Evolutionary conservation across 2,329 filamentous ascomycete genomes (phyloP).

Genomic region (Alternaria viburni): DNA sequence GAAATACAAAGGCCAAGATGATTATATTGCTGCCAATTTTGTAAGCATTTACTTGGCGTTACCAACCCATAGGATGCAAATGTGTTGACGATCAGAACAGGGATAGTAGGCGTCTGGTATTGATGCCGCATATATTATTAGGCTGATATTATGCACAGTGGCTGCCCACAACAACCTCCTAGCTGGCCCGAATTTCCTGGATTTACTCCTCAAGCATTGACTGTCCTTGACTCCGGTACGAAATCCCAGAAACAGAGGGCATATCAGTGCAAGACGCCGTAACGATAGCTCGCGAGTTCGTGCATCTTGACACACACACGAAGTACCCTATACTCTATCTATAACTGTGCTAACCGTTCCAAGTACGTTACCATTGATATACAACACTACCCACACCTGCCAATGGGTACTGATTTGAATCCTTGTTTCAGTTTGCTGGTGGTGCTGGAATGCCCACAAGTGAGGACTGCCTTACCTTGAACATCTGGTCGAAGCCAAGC

Average conservation of each 20-base stretch:
- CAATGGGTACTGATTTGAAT: background rate
- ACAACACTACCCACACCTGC: background rate
- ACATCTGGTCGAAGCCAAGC: constrained; percentile 40
- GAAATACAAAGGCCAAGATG: constrained; percentile 10
- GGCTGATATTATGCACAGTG: constrained; percentile 16
- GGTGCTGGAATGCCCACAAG: constrained; percentile 24
- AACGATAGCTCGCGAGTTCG: background rate
- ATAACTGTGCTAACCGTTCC: background rate
- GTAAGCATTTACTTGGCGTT: constrained; percentile 5
- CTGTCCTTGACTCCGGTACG: constrained; percentile 14
- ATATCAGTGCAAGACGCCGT: background rate
- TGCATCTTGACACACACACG: background rate
- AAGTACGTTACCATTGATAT: background rate
- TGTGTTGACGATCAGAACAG: constrained; percentile 3
- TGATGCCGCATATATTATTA: background rate
- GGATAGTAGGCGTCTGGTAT: constrained; percentile 12
- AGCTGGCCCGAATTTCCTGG: constrained; percentile 25
- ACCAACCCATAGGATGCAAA: background rate
- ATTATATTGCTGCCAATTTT: constrained; percentile 18
- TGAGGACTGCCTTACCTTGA: constrained; percentile 42
- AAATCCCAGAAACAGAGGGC: background rate
- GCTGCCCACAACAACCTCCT: constrained; percentile 29
- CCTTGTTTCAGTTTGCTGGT: constrained; percentile 17
- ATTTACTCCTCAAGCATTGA: constrained; percentile 27
- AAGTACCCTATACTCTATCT: background rate